Percentiles rank a stretch among this genome's conserved stretches.
Evolutionary conservation across 306 rosid genomes (phyloP).

Genomic region (Styphnolobium japonicum): DNA sequence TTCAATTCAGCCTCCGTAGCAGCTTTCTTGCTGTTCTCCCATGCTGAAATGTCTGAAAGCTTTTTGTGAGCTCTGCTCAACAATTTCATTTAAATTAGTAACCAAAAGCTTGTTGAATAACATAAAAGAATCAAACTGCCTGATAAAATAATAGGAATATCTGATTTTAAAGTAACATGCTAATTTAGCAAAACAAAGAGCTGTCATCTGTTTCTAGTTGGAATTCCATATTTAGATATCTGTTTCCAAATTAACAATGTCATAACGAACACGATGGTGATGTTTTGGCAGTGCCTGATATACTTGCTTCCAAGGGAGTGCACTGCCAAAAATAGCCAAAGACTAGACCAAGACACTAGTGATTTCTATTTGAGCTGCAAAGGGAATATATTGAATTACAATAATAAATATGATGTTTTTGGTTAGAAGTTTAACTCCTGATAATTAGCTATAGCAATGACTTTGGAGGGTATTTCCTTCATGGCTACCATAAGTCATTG

Average conservation of each 20-base stretch:
- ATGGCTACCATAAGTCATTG: too few species aligned
- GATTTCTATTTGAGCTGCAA: background rate
- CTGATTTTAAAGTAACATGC: background rate
- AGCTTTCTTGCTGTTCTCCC: slow-evolving; percentile 86
- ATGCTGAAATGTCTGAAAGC: slow-evolving; percentile 57
- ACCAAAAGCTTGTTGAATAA: background rate
- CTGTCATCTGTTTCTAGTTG: background rate
- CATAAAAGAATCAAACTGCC: background rate
- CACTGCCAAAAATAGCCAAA: too few species aligned
- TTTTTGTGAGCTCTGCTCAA: slow-evolving; percentile 67
- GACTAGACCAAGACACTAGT: too few species aligned
- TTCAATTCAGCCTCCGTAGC: slow-evolving; percentile 65
- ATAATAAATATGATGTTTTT: too few species aligned
- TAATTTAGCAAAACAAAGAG: background rate
- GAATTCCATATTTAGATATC: background rate
- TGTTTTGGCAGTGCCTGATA: background rate
- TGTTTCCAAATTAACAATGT: background rate
- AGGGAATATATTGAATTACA: background rate
- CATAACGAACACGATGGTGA: background rate
- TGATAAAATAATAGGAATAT: background rate
- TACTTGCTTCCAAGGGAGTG: too few species aligned
- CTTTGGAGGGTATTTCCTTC: too few species aligned
- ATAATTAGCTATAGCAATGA: too few species aligned
- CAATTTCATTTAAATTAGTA: slow-evolving; percentile 9
- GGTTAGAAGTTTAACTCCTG: too few species aligned